Percentiles rank a stretch among this genome's conserved stretches.
Conservation (phyloP, 78 protist species). For the Tieghemostelium lacteum region DNA sequence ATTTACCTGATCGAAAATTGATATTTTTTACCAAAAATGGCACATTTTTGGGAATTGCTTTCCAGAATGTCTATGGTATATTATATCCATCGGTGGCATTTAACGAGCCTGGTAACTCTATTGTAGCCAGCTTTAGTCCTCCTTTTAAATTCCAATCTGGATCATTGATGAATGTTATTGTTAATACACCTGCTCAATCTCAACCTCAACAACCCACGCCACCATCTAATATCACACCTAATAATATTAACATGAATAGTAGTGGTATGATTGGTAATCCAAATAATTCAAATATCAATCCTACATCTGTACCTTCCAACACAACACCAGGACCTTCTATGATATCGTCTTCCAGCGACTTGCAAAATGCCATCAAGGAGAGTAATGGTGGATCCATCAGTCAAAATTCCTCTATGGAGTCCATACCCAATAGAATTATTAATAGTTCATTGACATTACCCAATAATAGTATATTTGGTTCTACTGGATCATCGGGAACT, state of each 20-base stretch:
- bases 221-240: not conserved
- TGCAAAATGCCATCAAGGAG: too few species aligned
- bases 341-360: not conserved
- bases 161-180: not conserved
- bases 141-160: slow-evolving; percentile 41
- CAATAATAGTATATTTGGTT: too few species aligned
- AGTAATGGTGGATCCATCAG: too few species aligned
- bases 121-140: slow-evolving; percentile 44
- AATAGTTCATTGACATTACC: too few species aligned
- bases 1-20: slow-evolving; percentile 6
- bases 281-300: not conserved
- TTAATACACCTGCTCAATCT: not conserved
- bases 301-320: not conserved
- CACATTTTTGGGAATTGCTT: slow-evolving; percentile 45
- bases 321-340: not conserved
- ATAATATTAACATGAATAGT: not conserved
- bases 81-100: slow-evolving; percentile 62
- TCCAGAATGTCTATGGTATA: slow-evolving; percentile 39
- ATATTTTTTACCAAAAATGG: slow-evolving; percentile 77
- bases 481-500: not conserved
- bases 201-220: slow-evolving; percentile 11
- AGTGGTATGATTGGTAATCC: not conserved
- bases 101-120: slow-evolving; percentile 61
- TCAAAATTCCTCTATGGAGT: not conserved
- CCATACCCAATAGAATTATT: too few species aligned